These are phyloP conservation scores for Acanthochlamys bracteata DNA, from an alignment of 106 monocot species.

Conservation along the genomic window DNA sequence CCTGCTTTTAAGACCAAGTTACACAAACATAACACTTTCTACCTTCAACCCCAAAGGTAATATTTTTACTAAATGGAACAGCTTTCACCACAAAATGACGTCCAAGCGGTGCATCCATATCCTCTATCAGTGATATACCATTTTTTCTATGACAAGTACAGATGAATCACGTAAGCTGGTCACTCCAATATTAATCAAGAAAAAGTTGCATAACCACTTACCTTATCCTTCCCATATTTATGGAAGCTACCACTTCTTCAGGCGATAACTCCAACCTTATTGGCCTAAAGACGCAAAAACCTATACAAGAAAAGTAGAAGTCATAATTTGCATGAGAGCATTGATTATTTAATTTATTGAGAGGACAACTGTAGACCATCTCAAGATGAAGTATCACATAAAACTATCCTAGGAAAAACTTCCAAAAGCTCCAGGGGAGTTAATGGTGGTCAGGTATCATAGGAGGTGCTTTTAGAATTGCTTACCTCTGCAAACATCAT, in stretches of 20 bases:
- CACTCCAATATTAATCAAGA: neutral
- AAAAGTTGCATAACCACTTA: conserved; percentile 14
- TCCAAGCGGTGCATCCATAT: conserved; percentile 66
- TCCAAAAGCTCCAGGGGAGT: neutral
- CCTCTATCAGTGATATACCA: conserved; percentile 79
- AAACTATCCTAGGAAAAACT: neutral
- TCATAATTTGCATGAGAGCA: neutral
- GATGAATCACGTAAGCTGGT: neutral
- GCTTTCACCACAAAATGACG: conserved; percentile 74
- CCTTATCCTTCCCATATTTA: conserved; percentile 83
- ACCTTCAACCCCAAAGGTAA: conserved; percentile 93
- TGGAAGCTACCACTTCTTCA: conserved; percentile 76
- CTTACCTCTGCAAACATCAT: too few species aligned
- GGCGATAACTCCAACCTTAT: conserved; percentile 89
- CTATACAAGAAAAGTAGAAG: neutral
- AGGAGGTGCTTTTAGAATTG: too few species aligned
- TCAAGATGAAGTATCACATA: too few species aligned
- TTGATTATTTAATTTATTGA: too few species aligned
- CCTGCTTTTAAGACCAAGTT: neutral
- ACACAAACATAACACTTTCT: conserved; percentile 6
- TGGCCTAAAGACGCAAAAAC: conserved; percentile 46
- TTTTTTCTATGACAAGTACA: conserved; percentile 54
- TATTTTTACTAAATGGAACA: conserved; percentile 89
- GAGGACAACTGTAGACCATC: too few species aligned
- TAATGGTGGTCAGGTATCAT: too few species aligned